A percentile compares a stretch with the other conserved stretches of the same genome.
Conservation (phyloP, 2,329 filamentous ascomycete genomes). For the Fusarium nygamai region DNA sequence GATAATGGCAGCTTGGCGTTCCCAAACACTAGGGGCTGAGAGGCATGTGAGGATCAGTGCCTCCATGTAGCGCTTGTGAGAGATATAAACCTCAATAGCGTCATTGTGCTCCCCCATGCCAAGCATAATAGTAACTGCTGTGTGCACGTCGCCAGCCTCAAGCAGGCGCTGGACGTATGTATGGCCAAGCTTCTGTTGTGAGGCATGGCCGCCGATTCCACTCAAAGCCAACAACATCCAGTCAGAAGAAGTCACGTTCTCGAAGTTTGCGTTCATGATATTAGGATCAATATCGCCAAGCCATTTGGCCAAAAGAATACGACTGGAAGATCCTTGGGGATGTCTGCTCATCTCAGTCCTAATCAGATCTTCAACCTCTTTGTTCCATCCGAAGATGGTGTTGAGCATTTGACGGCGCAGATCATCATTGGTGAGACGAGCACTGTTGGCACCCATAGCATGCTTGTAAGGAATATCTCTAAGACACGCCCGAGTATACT, state of each 20-base stretch:
- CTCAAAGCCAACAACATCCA: conserved; percentile 97
- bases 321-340: conserved; percentile 75
- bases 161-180: conserved; percentile 91
- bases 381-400: conserved; percentile 94
- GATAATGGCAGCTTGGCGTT: conserved; percentile 86
- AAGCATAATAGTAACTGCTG: conserved; percentile 90
- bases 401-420: conserved; percentile 90
- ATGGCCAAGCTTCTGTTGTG: conserved; percentile 88
- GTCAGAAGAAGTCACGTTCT: conserved; percentile 91
- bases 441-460: conserved; percentile 66
- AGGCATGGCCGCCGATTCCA: conserved; percentile 78
- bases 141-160: conserved; percentile 89
- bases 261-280: conserved; percentile 79
- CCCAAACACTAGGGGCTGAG: conserved; percentile 86
- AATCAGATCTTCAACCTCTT: conserved; percentile 82
- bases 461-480: conserved; percentile 85
- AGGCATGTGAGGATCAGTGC: conserved; percentile 88
- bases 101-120: conserved; percentile 93
- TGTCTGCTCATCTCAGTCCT: conserved; percentile 85
- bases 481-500: conserved; percentile 81
- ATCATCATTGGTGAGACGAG: conserved; percentile 77
- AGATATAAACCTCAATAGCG: conserved; percentile 95
- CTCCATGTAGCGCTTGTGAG: conserved; percentile 91
- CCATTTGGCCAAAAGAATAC: conserved; percentile 91
- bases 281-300: conserved; percentile 86